These are phyloP conservation scores for Podospora anserina DNA, from an alignment of 495 filamentous ascomycete species.

Conservation along the genomic window DNA sequence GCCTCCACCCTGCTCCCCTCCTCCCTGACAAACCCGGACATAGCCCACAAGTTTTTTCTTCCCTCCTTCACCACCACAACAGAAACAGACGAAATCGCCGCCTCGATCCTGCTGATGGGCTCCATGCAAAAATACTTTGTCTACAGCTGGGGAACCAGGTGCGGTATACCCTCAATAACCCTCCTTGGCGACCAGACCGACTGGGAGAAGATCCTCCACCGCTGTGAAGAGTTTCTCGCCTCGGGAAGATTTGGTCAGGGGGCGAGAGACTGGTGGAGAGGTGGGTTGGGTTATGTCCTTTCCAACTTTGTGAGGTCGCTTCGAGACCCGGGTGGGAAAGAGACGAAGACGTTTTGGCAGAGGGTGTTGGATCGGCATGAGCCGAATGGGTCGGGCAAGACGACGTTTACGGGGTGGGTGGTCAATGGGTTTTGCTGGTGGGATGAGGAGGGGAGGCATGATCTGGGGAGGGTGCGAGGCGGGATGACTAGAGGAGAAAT, in stretches of 20 bases:
- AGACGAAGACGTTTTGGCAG: constrained; percentile 35
- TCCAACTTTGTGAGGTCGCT: constrained; percentile 37
- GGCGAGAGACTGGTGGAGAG: constrained; percentile 30
- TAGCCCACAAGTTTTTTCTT: constrained; percentile 27
- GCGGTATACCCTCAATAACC: constrained; percentile 41
- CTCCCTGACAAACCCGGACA: constrained; percentile 42
- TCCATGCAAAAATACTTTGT: constrained; percentile 31
- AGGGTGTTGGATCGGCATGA: constrained; percentile 32
- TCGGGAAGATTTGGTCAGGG: constrained; percentile 33
- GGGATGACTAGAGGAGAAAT: constrained; percentile 31
- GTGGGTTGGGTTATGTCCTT: constrained; percentile 32
- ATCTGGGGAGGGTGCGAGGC: constrained; percentile 16
- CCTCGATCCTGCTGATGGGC: constrained; percentile 35
- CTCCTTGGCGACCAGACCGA: constrained; percentile 34
- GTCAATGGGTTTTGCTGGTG: constrained; percentile 42
- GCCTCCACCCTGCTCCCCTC: constrained; percentile 40
- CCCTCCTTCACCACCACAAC: constrained; percentile 39
- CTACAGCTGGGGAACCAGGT: constrained; percentile 20
- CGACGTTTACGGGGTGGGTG: constrained; percentile 43
- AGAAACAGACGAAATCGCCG: constrained; percentile 27
- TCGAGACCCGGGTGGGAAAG: constrained; percentile 28
- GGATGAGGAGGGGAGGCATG: constrained; percentile 35
- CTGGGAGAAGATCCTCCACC: constrained; percentile 28
- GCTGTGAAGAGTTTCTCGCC: constrained; percentile 8
- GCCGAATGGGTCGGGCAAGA: constrained; percentile 36